Base-by-base conservation (phyloP, 192 early-diverging fungal genomes). In the Paraglomus brasilianum region DNA sequence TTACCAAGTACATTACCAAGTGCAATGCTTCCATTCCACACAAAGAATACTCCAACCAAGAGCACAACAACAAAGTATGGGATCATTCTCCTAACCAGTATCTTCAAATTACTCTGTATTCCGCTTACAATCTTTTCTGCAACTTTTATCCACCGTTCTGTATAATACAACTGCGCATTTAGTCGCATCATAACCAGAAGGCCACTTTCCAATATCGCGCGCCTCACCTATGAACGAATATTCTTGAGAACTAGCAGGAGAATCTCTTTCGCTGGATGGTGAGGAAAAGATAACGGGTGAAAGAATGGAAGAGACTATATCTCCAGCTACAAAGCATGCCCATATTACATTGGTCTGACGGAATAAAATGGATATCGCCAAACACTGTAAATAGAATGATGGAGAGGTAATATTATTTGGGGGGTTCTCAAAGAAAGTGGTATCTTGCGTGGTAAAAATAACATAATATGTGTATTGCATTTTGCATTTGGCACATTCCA, bases 311-410 rank as follows among this genome's bases (percentile, higher is more conserved):
- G 30, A 30, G 3, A 30, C 30, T 30, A 30, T 30, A 30, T 30
- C 67, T 7, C 82, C 85, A 22, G 87, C 81, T 24, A 89, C 81
- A 70, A 96, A 91, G 15, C 78, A 75, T 9, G 90, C 75, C 96
- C 96, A 98, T 0, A 96, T 80, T 15, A 89, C 87, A 74, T 98
- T 98, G 24, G 95, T 98, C 74, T 98, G 96, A 10, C 96, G 83
- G 75, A 94, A 90, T 51, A 84, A 81, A 30, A 92, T 69, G 22
- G 88, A 79, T 1, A 79, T 38, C 2, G 71, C 71, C 30, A 77
- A 73, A 22, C 60, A 21, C 78, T 80, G 43, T 49, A 43, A 72
- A 70, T 39, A 70, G 24, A n/a, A n/a, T n/a, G n/a, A n/a, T n/a
- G n/a, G n/a, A n/a, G n/a, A 22, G 72, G 8, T 49, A 44, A 67